phyloP scores from a whole-genome alignment of 345 rosid genomes.

The Brassica incana region DNA sequence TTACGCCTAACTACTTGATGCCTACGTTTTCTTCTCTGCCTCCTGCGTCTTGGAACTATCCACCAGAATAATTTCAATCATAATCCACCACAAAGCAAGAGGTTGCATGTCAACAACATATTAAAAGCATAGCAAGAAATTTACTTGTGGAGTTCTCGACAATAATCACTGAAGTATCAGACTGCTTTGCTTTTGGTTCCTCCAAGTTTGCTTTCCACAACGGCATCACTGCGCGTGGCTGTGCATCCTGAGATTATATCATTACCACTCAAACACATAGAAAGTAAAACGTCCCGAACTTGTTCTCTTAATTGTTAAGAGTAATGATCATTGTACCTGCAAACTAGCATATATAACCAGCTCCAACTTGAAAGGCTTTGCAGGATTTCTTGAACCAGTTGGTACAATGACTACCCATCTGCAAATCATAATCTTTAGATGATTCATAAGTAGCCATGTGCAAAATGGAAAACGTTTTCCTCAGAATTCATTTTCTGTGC shows the following conservation, averaged over 20 bases:
- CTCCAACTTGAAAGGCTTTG: slow-evolving; percentile 80
- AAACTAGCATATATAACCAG: slow-evolving; percentile 70
- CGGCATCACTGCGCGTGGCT: slow-evolving; percentile 68
- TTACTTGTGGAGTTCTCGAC: slow-evolving; percentile 67
- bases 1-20: slow-evolving; percentile 70
- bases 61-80: slow-evolving; percentile 56
- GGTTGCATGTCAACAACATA: slow-evolving; percentile 29
- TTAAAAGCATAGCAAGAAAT: slow-evolving; percentile 32
- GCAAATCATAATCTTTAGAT: slow-evolving; percentile 25
- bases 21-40: slow-evolving; percentile 69
- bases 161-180: slow-evolving; percentile 82
- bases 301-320: neutral
- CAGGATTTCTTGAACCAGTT: slow-evolving; percentile 67
- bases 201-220: slow-evolving; percentile 91
- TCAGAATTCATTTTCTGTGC: too few species aligned
- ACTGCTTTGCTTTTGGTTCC: slow-evolving; percentile 63
- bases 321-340: slow-evolving; percentile 52
- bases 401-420: slow-evolving; percentile 94
- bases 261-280: neutral
- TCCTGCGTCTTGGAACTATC: slow-evolving; percentile 75
- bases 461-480: neutral
- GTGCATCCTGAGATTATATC: slow-evolving; percentile 64
- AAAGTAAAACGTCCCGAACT: neutral
- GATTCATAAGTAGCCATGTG: neutral
- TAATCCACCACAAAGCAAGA: slow-evolving; percentile 31